Percentiles rank a stretch among this genome's conserved stretches.
phyloP scores from a whole-genome alignment of 192 early-diverging fungal genomes.

The Irineochytrium annulatum region DNA sequence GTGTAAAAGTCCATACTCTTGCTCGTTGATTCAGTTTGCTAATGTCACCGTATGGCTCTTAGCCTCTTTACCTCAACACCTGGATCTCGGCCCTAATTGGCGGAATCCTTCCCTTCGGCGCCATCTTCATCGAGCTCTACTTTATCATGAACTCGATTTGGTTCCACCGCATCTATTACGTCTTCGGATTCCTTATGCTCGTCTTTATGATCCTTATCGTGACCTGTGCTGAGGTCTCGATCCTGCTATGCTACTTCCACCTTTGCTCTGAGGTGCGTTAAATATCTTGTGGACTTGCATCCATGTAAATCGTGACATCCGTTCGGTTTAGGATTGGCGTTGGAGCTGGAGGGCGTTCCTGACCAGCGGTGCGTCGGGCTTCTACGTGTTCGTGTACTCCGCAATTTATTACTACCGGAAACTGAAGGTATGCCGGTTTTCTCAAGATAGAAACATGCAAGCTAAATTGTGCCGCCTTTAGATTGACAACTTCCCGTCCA shows the following conservation, averaged over 20 bases:
- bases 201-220: slow-evolving; percentile 52
- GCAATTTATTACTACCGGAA: slow-evolving; percentile 45
- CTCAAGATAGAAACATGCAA: too few relatives aligned
- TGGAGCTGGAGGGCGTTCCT: slow-evolving; percentile 91
- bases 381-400: slow-evolving; percentile 80
- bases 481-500: slow-evolving; percentile 65
- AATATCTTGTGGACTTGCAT: neutral
- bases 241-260: slow-evolving; percentile 58
- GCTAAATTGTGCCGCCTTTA: too few relatives aligned
- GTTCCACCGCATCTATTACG: slow-evolving; percentile 51
- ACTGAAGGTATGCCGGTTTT: too few relatives aligned
- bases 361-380: slow-evolving; percentile 63
- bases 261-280: slow-evolving; percentile 46
- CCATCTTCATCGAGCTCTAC: slow-evolving; percentile 60
- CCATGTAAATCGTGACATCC: too few relatives aligned
- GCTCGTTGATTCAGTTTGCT: too few relatives aligned
- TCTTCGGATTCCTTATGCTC: slow-evolving; percentile 54
- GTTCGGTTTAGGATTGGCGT: slow-evolving; percentile 55
- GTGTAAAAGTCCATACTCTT: slow-evolving; percentile 5
- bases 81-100: slow-evolving; percentile 58
- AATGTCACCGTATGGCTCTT: too few relatives aligned
- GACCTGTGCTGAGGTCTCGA: slow-evolving; percentile 46
- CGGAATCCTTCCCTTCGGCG: slow-evolving; percentile 66
- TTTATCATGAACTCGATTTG: slow-evolving; percentile 58
- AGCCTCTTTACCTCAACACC: slow-evolving; percentile 64